These are phyloP conservation scores for Hyaloscypha hepaticicola DNA, from an alignment of 495 filamentous ascomycete species.

Conservation along the genomic window DNA sequence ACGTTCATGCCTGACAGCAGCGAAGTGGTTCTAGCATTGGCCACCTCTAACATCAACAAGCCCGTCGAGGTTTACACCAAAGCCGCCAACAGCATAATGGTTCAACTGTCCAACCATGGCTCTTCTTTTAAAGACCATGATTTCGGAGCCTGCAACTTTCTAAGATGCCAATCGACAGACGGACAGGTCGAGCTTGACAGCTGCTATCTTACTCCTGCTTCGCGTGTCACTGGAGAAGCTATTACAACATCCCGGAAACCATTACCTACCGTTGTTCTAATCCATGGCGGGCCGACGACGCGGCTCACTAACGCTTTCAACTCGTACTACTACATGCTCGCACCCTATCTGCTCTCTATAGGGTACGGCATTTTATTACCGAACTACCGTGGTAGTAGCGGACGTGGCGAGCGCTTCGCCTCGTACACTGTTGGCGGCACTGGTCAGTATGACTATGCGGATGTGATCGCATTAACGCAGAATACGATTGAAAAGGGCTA, in stretches of 20 bases:
- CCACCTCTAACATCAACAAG: too few relatives aligned
- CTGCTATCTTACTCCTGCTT: too few relatives aligned
- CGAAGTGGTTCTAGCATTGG: too few relatives aligned
- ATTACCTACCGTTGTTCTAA: not conserved
- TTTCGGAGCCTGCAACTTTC: too few relatives aligned
- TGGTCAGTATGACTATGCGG: slow-evolving; percentile 8
- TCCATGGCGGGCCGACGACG: not conserved
- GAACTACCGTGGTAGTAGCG: slow-evolving; percentile 21
- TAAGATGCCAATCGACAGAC: too few relatives aligned
- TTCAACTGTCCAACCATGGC: too few relatives aligned
- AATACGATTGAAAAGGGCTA: slow-evolving; percentile 5
- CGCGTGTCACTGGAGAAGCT: too few relatives aligned
- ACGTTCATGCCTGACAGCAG: too few relatives aligned
- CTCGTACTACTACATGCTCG: not conserved
- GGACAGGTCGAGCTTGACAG: too few relatives aligned
- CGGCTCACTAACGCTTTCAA: not conserved
- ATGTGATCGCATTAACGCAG: slow-evolving; percentile 7
- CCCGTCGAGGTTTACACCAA: too few relatives aligned
- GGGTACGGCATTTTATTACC: slow-evolving; percentile 9
- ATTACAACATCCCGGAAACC: slow-evolving; percentile 2
- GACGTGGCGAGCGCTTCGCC: slow-evolving; percentile 2
- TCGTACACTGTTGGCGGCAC: not conserved
- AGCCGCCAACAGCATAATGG: too few relatives aligned
- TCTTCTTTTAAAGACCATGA: too few relatives aligned
- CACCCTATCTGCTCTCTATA: not conserved